Evolutionary conservation across 352 stramenopile species (phyloP).

Genomic region (Globisporangium cylindrosporum): DNA sequence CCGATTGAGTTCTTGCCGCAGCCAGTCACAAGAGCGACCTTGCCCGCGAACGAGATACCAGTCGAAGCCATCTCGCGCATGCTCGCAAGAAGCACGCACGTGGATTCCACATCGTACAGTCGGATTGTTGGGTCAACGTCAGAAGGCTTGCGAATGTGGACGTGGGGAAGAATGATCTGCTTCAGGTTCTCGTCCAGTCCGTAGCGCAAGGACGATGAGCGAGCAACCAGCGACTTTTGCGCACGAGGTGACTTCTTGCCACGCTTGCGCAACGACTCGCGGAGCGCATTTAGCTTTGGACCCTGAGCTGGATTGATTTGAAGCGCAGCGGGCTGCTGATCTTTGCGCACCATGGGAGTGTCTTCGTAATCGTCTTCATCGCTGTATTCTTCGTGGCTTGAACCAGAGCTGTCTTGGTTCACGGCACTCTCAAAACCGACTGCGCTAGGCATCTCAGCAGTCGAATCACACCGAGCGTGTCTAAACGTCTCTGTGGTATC

Average conservation of each 20-base stretch:
- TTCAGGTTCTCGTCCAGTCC: conserved; percentile 64
- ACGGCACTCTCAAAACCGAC: too few species aligned
- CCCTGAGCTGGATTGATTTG: too few species aligned
- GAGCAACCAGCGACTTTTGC: conserved; percentile 12
- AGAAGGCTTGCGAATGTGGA: conserved; percentile 76
- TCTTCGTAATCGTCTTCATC: too few species aligned
- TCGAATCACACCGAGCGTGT: too few species aligned
- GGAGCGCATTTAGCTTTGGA: too few species aligned
- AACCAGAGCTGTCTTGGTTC: too few species aligned
- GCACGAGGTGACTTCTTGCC: too few species aligned
- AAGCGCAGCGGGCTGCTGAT: too few species aligned
- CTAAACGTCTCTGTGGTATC: conserved; percentile 16
- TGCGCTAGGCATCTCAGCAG: too few species aligned
- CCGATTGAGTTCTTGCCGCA: conserved; percentile 86
- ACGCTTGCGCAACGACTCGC: too few species aligned
- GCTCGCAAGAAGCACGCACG: conserved; percentile 69
- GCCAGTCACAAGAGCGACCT: conserved; percentile 84
- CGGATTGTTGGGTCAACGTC: conserved; percentile 76
- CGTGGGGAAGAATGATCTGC: conserved; percentile 63
- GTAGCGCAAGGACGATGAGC: conserved; percentile 38
- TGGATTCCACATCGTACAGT: conserved; percentile 80
- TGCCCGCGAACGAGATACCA: conserved; percentile 82
- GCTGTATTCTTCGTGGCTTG: too few species aligned
- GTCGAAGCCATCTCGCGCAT: conserved; percentile 85
- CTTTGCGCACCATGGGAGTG: too few species aligned